Evolutionary conservation across 495 filamentous ascomycete genomes (phyloP), one percentile per base, ranked within the genome.

Genomic region (Acidiella bohemica): DNA sequence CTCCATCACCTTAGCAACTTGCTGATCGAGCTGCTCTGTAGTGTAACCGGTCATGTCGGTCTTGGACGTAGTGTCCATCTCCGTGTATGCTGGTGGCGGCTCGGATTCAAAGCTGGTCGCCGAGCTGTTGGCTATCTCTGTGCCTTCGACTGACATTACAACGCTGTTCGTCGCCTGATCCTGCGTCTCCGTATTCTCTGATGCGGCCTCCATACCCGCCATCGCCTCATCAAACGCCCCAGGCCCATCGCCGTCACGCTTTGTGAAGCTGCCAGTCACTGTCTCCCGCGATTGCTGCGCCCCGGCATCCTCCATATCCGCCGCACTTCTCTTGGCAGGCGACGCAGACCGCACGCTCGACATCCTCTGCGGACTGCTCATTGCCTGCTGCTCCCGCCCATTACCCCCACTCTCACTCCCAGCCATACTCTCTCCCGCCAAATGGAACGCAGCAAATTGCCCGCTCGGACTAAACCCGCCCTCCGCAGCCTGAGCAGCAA

Each of bases 391-490:
- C 33, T 29, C 22, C 10, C 30, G 26, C 22, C 22, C 32, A 9
- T 20, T 26, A 11, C 25, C 32, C 6, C 46, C 49, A 36, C 45
- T 27, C 31, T 53, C 46, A 29, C 28, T 41, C 0, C 45, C 40
- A 10, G 46, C 36, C 49, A 53, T 53, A 22, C 41, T 43, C 21
- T 27, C 44, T n/a, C 46, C 35, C 42, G 79, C 71, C 33, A 87
- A 63, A 36, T 75, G 73, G 38, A 87, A 61, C 32, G 73, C 75
- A 50, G 79, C 73, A 69, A 76, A 87, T 49, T 80, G 79, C 47
- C 74, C 75, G 51, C 72, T 76, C 11, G 81, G 78, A 21, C 47
- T 50, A 14, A 31, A 11, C 5, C 42, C 34, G 11, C 37, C 36
- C 24, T 37, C 18, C 10, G n/a, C 14, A 30, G 19, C 13, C 20